phyloP scores from a whole-genome alignment of 176 grass and related monocot genomes.

The Pontederia crassipes region DNA sequence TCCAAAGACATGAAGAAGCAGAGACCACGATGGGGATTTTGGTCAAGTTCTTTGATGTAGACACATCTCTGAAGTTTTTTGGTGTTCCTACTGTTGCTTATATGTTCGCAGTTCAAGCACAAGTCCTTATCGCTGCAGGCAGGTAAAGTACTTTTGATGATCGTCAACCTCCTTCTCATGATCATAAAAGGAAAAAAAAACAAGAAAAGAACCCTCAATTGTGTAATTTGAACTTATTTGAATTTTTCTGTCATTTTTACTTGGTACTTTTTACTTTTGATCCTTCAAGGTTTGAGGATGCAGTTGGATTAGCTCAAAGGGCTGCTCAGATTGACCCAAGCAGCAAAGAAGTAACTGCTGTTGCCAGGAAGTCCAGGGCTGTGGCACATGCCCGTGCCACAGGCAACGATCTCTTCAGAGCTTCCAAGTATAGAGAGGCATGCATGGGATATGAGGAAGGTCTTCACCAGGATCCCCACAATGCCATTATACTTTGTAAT shows the following conservation, averaged over 20 bases:
- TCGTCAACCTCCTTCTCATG: no score
- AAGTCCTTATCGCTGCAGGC: slow-evolving; percentile 18
- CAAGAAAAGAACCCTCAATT: no score
- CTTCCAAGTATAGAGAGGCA: slow-evolving; percentile 15
- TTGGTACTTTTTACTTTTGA: background rate
- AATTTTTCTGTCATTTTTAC: no score
- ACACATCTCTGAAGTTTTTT: slow-evolving; percentile 23
- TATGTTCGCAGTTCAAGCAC: slow-evolving; percentile 12
- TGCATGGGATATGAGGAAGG: slow-evolving; percentile 19
- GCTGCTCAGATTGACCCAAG: slow-evolving; percentile 19
- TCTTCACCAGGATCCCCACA: slow-evolving; percentile 16
- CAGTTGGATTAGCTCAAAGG: slow-evolving; percentile 2
- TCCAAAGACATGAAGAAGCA: slow-evolving; percentile 25
- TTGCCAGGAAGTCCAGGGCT: slow-evolving; percentile 8
- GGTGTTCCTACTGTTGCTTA: slow-evolving; percentile 16
- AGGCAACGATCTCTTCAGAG: slow-evolving; percentile 27
- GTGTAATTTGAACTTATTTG: no score
- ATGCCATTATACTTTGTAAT: slow-evolving; percentile 26
- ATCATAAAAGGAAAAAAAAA: no score
- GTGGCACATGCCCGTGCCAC: slow-evolving; percentile 12
- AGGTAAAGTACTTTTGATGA: slow-evolving; percentile 11
- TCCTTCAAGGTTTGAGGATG: slow-evolving; percentile 23
- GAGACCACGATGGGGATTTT: background rate
- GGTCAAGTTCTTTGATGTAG: slow-evolving; percentile 5
- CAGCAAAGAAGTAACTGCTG: slow-evolving; percentile 15